Evolutionary conservation across 2,329 filamentous ascomycete genomes (phyloP), one percentile per base, ranked within the genome.

Genomic region (Fusarium anthophilum): DNA sequence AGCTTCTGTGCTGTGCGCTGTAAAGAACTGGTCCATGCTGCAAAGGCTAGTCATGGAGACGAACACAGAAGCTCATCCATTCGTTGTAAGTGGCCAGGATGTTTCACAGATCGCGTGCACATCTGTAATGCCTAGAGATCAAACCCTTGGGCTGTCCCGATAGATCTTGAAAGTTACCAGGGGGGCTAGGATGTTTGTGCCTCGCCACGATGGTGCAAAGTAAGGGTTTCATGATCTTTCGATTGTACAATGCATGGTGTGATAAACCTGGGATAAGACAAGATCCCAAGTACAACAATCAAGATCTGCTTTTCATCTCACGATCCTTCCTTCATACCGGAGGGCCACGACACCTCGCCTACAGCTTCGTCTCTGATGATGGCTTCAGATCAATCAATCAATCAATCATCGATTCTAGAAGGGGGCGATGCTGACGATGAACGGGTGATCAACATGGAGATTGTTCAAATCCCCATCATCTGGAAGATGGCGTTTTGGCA

Each of bases 361-460:
- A 50, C 22, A 37, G 24, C 22, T 18, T 30, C 24, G 43, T 72
- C 12, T 47, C 43, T 65, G 53, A 24, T 30, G 17, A 54, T 37
- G 55, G 53, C 24, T 24, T 51, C 38, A 39, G 43, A 51, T 41
- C 32, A 54, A 58, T 17, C 28, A 28, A 28, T 28, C 28, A 28
- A 28, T 28, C 28, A 28, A 20, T 26, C 26, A 64, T 56, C 59
- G 18, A 32, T 30, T 41, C 37, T 47, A 28, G 48, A 58, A 48
- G 50, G 45, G 66, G 50, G 22, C 39, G 38, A 51, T 58, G 30
- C 61, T 13, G 39, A 69, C 43, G 15, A 28, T 32, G 22, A 62
- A 69, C 51, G 51, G 59, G 47, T 53, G 63, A 72, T 74, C 72
- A 35, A 55, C 63, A 74, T 56, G 56, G 66, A 39, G 26, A 72